Conservation (phyloP, 2,329 filamentous ascomycete genomes). For the Sporothrix curviconia region DNA sequence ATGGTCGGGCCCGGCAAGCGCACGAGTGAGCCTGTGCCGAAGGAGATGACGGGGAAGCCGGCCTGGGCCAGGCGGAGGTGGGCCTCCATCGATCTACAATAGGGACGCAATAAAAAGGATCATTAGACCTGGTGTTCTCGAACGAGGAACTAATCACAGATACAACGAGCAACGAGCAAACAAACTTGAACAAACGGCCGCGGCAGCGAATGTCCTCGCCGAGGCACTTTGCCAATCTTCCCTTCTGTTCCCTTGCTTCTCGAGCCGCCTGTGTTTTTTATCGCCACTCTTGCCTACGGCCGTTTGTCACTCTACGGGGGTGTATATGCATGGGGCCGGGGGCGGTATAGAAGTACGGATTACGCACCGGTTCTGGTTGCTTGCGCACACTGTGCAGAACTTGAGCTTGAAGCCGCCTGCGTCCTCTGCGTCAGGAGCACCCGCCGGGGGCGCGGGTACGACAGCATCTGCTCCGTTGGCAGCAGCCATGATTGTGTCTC, state of each 20-base stretch:
- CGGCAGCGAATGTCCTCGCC: not conserved
- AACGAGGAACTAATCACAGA: no score
- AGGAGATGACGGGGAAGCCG: constrained; percentile 92
- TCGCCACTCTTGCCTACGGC: not conserved
- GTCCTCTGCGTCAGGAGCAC: constrained; percentile 42
- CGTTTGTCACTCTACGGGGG: constrained; percentile 1
- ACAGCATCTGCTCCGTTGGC: not conserved
- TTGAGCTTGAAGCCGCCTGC: constrained; percentile 74
- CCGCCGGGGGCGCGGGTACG: not conserved
- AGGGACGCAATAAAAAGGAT: not conserved
- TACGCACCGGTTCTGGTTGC: constrained; percentile 85
- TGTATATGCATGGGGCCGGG: not conserved
- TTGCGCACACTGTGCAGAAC: constrained; percentile 98
- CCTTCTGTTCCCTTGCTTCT: not conserved
- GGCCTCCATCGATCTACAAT: constrained; percentile 86
- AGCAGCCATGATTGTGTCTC: constrained; percentile 1
- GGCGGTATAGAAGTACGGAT: not conserved
- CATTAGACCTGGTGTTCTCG: not conserved
- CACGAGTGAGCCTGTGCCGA: constrained; percentile 91
- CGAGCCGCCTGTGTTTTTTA: not conserved
- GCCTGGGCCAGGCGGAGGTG: constrained; percentile 84
- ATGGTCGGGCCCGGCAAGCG: constrained; percentile 87
- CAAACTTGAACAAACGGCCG: not conserved
- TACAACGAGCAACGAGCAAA: not conserved
- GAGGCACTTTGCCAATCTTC: not conserved